A percentile compares a stretch with the other conserved stretches of the same genome.
These are phyloP conservation scores for Fusarium succisae DNA, from an alignment of 2,329 filamentous ascomycete species.

Conservation along the genomic window DNA sequence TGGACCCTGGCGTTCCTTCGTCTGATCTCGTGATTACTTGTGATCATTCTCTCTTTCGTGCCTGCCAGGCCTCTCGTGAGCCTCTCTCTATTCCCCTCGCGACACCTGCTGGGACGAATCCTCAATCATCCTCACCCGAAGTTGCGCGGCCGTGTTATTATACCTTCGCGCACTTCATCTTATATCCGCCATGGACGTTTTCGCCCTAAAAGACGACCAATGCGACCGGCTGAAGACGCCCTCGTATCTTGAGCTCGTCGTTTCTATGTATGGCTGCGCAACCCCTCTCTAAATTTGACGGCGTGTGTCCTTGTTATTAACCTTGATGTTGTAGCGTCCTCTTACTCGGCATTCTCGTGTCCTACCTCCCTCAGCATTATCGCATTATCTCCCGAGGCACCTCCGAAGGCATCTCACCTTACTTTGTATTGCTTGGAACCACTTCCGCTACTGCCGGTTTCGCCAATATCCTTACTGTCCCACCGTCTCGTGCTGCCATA, in stretches of 20 bases:
- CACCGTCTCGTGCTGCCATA: slow-evolving; percentile 84
- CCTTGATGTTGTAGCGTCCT: slow-evolving; percentile 65
- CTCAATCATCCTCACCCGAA: not conserved
- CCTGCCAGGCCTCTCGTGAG: not conserved
- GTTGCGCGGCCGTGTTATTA: slow-evolving; percentile 7
- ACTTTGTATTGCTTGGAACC: slow-evolving; percentile 93
- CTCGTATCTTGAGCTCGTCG: slow-evolving; percentile 63
- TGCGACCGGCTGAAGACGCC: slow-evolving; percentile 64
- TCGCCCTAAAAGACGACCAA: slow-evolving; percentile 35
- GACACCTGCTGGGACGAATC: slow-evolving; percentile 16
- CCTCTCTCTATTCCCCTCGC: not conserved
- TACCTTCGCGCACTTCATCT: not conserved
- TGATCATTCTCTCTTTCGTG: slow-evolving; percentile 17
- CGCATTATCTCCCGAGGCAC: slow-evolving; percentile 88
- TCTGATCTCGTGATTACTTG: slow-evolving; percentile 38
- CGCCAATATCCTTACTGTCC: slow-evolving; percentile 89
- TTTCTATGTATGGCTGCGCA: slow-evolving; percentile 60
- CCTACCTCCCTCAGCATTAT: slow-evolving; percentile 93
- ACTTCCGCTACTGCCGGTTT: slow-evolving; percentile 90
- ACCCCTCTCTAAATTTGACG: not conserved
- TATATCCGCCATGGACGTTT: slow-evolving; percentile 41
- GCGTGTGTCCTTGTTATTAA: slow-evolving; percentile 1
- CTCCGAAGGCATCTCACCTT: slow-evolving; percentile 93
- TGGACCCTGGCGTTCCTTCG: slow-evolving; percentile 23
- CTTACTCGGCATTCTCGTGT: slow-evolving; percentile 86